Base-by-base conservation (phyloP, 768 basidiomycete species). In the Piloderma croceum region DNA sequence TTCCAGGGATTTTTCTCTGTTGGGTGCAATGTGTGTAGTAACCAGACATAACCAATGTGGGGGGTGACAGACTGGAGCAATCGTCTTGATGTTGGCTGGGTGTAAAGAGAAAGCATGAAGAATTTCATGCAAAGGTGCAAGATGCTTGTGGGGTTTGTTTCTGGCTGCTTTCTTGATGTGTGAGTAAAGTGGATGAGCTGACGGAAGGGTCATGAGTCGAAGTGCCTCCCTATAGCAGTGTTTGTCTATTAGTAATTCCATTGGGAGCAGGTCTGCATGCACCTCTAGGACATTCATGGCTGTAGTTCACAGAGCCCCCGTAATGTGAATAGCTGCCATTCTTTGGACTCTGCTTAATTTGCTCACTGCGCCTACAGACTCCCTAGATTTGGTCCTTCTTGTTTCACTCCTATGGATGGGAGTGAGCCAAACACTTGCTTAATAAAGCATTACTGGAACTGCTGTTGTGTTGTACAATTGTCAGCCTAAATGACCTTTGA, bases 381-480 rank as follows among this genome's bases (percentile, higher is more conserved):
- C 27, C 15, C 27, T 9, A 9, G 27, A 29, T 15, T 15, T 9
- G 10, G 15, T 9, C 27, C 27, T 29, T n/a, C n/a, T n/a, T n/a
- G n/a, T n/a, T n/a, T n/a, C n/a, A 15, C 27, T 15, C 27, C 27
- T 15, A 9, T 9, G 27, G 10, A 29, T 29, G 9, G 27, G 27
- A 7, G 6, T 33, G 3, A 48, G 20, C 36, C 41, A 64, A 15
- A 62, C 41, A n/a, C 62, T 56, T 2, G 48, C 51, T 11, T 52
- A 57, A 37, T 66, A 67, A 17, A 61, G 47, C 46, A 65, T 61
- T 19, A 52, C 54, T 0, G 62, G 61, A 3, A 60, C 35, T 0
- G 49, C 53, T 0, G 57, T 45, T 1, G 53, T 29, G 1, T 53
- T 32, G 39, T 63, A 68, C 18, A 63, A 41, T n/a, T 44, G 37